phyloP scores from a whole-genome alignment of 192 early-diverging fungal genomes.

The Gryganskiella cystojenkinii region DNA sequence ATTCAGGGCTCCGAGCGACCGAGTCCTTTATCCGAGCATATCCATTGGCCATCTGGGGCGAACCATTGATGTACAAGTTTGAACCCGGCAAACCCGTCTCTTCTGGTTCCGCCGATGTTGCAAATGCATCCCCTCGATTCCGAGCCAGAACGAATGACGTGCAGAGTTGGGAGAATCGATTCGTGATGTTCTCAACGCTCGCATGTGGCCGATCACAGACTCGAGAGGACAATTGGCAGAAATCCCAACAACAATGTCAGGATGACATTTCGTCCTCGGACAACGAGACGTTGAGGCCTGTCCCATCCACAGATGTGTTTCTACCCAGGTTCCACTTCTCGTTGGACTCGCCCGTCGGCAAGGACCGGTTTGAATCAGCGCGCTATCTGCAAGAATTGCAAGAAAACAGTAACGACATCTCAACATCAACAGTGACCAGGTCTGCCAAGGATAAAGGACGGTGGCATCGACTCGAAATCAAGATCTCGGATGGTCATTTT shows the following conservation, averaged over 20 bases:
- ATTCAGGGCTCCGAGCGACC: slow-evolving; percentile 30
- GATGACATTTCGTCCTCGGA: neutral
- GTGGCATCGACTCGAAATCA: slow-evolving; percentile 38
- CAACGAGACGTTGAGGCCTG: neutral
- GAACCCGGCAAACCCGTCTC: slow-evolving; percentile 40
- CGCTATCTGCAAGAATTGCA: slow-evolving; percentile 22
- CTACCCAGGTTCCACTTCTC: slow-evolving; percentile 44
- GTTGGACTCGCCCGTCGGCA: slow-evolving; percentile 24
- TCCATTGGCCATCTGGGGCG: slow-evolving; percentile 40
- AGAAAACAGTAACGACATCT: neutral
- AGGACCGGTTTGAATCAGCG: slow-evolving; percentile 37
- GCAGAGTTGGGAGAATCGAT: slow-evolving; percentile 35
- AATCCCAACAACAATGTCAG: neutral
- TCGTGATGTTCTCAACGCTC: slow-evolving; percentile 14
- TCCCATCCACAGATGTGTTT: slow-evolving; percentile 37
- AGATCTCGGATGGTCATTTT: slow-evolving; percentile 28
- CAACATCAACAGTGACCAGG: neutral
- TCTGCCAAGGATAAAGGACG: slow-evolving; percentile 26
- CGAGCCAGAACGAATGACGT: slow-evolving; percentile 33
- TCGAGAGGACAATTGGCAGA: neutral
- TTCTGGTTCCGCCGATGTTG: too few species aligned
- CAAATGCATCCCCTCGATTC: neutral
- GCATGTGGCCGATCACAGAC: slow-evolving; percentile 13
- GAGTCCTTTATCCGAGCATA: slow-evolving; percentile 44
- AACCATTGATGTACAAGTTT: slow-evolving; percentile 31